phyloP scores from a whole-genome alignment of 371 early-diverging fungal genomes.

The Syncephalastrum sp. region DNA sequence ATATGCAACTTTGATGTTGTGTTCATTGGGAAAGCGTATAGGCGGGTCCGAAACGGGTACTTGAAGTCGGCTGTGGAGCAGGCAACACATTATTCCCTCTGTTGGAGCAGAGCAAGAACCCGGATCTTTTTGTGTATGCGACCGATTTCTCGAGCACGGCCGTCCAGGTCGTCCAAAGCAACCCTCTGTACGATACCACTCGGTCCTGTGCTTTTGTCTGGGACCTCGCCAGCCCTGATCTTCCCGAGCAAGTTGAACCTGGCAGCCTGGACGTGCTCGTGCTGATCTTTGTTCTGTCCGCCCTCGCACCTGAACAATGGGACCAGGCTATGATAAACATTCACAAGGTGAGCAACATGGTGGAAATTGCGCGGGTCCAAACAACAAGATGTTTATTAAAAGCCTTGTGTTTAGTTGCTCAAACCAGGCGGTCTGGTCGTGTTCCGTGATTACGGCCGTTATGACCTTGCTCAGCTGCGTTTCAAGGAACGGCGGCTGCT shows the following conservation, averaged over 20 bases:
- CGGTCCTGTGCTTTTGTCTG: slow-evolving; percentile 81
- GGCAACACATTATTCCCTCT: slow-evolving; percentile 95
- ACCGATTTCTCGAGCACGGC: slow-evolving; percentile 85
- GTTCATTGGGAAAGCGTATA: slow-evolving; percentile 1
- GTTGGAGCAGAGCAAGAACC: slow-evolving; percentile 67
- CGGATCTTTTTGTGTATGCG: slow-evolving; percentile 67
- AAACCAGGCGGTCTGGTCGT: slow-evolving; percentile 76
- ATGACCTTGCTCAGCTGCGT: slow-evolving; percentile 86
- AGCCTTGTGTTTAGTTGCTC: slow-evolving; percentile 41
- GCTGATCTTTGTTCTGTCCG: slow-evolving; percentile 80
- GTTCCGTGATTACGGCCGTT: slow-evolving; percentile 88
- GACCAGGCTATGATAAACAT: slow-evolving; percentile 69
- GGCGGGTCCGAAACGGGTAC: slow-evolving; percentile 51
- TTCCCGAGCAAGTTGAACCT: slow-evolving; percentile 61
- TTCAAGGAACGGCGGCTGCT: slow-evolving; percentile 62
- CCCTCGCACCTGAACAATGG: slow-evolving; percentile 81
- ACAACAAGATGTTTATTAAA: not conserved
- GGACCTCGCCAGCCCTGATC: slow-evolving; percentile 68
- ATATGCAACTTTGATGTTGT: not conserved
- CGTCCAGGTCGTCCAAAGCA: slow-evolving; percentile 68
- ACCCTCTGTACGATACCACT: slow-evolving; percentile 52
- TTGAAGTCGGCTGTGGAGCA: slow-evolving; percentile 95
- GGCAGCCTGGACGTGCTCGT: slow-evolving; percentile 77
- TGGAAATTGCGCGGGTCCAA: no score
- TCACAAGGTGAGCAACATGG: slow-evolving; percentile 28